Percentiles rank a stretch among this genome's conserved stretches.
Conservation (phyloP, 75 land plant genomes). For the Selaginella moellendorffii region DNA sequence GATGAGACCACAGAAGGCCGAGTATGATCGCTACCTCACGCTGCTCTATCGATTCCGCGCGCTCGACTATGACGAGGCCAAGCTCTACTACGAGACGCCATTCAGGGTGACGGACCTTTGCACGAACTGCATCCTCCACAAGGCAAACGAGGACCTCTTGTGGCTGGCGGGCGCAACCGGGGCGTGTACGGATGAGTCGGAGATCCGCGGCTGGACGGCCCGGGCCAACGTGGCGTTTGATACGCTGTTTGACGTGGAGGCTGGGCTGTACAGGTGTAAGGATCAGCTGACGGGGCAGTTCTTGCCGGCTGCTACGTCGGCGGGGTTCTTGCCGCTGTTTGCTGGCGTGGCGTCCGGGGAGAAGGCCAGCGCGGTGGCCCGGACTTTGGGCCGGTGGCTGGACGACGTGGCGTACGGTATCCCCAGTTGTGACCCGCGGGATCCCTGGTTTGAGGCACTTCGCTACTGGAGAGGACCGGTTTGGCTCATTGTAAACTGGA, state of each 20-base stretch:
- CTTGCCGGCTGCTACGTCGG: constrained; percentile 6
- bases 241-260: constrained; percentile 11
- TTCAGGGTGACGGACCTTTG: constrained; percentile 14
- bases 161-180: constrained; percentile 13
- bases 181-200: not conserved
- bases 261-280: constrained; percentile 13
- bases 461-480: constrained; percentile 19
- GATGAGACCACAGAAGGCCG: constrained; percentile 13
- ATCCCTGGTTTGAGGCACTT: constrained; percentile 11
- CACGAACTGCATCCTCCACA: constrained; percentile 12
- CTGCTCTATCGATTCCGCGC: constrained; percentile 11
- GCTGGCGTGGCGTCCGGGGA: constrained; percentile 16
- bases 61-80: constrained; percentile 8
- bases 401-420: constrained; percentile 10
- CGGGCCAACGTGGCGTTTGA: constrained; percentile 10
- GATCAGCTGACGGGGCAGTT: constrained; percentile 12
- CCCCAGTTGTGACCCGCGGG: constrained; percentile 10
- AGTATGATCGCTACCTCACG: constrained; percentile 14
- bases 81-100: constrained; percentile 11
- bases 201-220: constrained; percentile 11
- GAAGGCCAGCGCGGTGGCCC: constrained; percentile 9
- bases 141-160: constrained; percentile 9
- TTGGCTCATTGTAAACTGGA: constrained; percentile 17
- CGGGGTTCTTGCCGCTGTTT: constrained; percentile 15
- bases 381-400: constrained; percentile 5